Conservation (phyloP, 495 filamentous ascomycete genomes). For the Lindgomyces ingoldianus region DNA sequence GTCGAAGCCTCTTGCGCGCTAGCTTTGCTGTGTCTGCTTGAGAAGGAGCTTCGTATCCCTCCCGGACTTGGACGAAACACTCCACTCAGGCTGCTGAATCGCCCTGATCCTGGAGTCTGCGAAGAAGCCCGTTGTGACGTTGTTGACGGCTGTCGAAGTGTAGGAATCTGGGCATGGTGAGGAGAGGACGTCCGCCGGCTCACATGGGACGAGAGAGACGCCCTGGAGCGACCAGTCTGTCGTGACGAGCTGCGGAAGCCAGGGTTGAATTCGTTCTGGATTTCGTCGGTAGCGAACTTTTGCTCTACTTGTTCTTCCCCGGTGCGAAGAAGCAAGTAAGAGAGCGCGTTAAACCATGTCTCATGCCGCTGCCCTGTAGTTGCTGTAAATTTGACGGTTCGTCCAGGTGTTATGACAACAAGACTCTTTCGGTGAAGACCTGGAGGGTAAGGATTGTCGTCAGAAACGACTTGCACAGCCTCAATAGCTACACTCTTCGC, state of each 20-base stretch:
- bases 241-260: constrained; percentile 58
- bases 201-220: constrained; percentile 80
- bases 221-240: constrained; percentile 57
- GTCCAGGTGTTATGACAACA: constrained; percentile 84
- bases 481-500: constrained; percentile 96
- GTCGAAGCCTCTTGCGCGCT: constrained; percentile 50
- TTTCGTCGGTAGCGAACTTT: constrained; percentile 57
- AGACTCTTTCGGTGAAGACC: constrained; percentile 92
- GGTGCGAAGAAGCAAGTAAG: constrained; percentile 83
- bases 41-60: constrained; percentile 36
- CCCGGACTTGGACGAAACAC: too few species aligned
- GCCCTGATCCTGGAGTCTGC: constrained; percentile 38
- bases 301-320: constrained; percentile 59
- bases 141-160: constrained; percentile 6
- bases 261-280: constrained; percentile 90
- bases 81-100: constrained; percentile 41
- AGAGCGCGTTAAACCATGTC: constrained; percentile 97
- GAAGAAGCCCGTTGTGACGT: constrained; percentile 14
- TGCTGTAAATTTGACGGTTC: constrained; percentile 88
- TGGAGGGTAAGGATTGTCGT: constrained; percentile 94
- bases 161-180: constrained; percentile 49
- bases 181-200: constrained; percentile 64
- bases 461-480: constrained; percentile 86
- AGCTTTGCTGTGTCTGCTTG: constrained; percentile 36
- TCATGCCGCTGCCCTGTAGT: constrained; percentile 91